Conservation (phyloP, 2,329 filamentous ascomycete genomes). For the Arthrobotrys pseudoclavata region DNA sequence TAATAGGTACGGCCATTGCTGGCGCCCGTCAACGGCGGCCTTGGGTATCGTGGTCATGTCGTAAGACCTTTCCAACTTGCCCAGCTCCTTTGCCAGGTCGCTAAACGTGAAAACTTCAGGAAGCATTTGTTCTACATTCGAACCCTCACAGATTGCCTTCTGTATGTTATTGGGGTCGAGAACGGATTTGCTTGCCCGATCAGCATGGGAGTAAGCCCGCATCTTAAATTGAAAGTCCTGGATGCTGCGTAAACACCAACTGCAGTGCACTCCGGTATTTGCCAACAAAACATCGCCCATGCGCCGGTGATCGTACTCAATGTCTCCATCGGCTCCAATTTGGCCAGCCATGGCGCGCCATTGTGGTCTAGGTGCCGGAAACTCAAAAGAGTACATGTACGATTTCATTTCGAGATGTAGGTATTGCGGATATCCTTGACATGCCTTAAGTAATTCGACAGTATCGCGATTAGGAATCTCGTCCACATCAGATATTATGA, state of each 20-base stretch:
- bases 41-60: slow-evolving; percentile 54
- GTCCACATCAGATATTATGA: slow-evolving; percentile 42
- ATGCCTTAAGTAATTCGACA: slow-evolving; percentile 39
- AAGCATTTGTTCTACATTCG: slow-evolving; percentile 49
- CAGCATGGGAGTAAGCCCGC: slow-evolving; percentile 44
- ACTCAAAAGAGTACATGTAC: slow-evolving; percentile 52
- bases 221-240: slow-evolving; percentile 45
- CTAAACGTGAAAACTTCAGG: slow-evolving; percentile 49
- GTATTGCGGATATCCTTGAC: slow-evolving; percentile 45
- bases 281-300: slow-evolving; percentile 44
- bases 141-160: slow-evolving; percentile 45
- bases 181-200: slow-evolving; percentile 36
- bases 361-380: slow-evolving; percentile 35
- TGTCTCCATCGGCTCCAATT: slow-evolving; percentile 20
- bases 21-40: slow-evolving; percentile 36
- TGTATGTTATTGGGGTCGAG: slow-evolving; percentile 39
- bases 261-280: slow-evolving; percentile 46
- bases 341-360: slow-evolving; percentile 43
- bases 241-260: slow-evolving; percentile 49
- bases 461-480: slow-evolving; percentile 42
- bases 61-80: slow-evolving; percentile 40
- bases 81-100: slow-evolving; percentile 39
- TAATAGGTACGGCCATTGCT: slow-evolving; percentile 45
- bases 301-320: slow-evolving; percentile 47
- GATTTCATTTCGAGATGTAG: slow-evolving; percentile 54